These are phyloP conservation scores for Rhizodiscina lignyota DNA, from an alignment of 495 filamentous ascomycete species.

Conservation along the genomic window DNA sequence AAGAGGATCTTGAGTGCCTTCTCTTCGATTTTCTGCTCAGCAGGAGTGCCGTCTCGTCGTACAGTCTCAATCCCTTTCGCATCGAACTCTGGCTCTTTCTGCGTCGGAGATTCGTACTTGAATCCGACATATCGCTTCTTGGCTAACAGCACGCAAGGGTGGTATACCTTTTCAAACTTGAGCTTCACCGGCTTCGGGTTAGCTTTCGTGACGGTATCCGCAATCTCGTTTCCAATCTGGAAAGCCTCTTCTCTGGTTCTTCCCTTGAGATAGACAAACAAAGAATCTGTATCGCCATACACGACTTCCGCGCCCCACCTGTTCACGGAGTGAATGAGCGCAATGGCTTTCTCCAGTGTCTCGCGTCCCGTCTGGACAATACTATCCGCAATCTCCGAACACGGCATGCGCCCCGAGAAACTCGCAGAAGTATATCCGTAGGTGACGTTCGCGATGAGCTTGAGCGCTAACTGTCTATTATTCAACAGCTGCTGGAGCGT, in stretches of 20 bases:
- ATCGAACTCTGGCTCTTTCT: slow-evolving; percentile 80
- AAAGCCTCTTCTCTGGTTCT: slow-evolving; percentile 79
- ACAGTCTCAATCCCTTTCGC: slow-evolving; percentile 98
- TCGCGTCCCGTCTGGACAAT: slow-evolving; percentile 93
- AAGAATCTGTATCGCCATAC: slow-evolving; percentile 91
- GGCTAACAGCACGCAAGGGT: slow-evolving; percentile 80
- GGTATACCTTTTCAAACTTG: slow-evolving; percentile 97
- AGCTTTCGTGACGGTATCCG: slow-evolving; percentile 70
- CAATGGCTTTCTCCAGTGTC: slow-evolving; percentile 86
- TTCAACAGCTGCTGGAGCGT: slow-evolving; percentile 75
- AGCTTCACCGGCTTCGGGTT: slow-evolving; percentile 90
- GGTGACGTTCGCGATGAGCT: slow-evolving; percentile 93
- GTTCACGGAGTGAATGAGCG: slow-evolving; percentile 72
- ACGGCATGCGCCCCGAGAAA: slow-evolving; percentile 94
- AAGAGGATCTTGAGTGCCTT: slow-evolving; percentile 82
- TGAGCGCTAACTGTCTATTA: slow-evolving; percentile 89
- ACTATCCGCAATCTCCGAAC: slow-evolving; percentile 92
- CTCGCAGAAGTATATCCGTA: slow-evolving; percentile 95
- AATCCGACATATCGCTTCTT: slow-evolving; percentile 98
- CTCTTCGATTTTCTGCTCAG: slow-evolving; percentile 95
- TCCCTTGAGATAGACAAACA: slow-evolving; percentile 86
- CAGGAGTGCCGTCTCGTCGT: slow-evolving; percentile 81
- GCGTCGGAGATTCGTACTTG: slow-evolving; percentile 72
- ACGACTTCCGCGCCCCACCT: slow-evolving; percentile 92
- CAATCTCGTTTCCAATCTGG: slow-evolving; percentile 81